Evolutionary conservation across 768 basidiomycete species (phyloP), one percentile per base, ranked within the genome.

Genomic region (Russula dissimulans): DNA sequence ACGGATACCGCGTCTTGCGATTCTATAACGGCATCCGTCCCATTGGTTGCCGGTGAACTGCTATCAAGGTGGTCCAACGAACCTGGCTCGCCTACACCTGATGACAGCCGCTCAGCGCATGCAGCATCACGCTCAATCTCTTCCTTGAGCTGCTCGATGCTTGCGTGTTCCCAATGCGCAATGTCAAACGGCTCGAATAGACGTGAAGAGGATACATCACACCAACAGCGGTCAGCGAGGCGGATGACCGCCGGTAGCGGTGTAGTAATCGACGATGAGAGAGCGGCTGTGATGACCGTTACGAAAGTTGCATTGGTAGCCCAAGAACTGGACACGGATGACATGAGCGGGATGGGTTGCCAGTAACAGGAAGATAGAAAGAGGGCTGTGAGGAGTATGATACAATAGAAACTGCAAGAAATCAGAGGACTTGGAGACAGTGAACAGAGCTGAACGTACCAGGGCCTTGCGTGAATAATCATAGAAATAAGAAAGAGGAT

Each of bases 281-380:
- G 48, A 4, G 67, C 50, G 12, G 79, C 73, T 50, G 77, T 79
- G 57, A 90, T 71, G 3, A 86, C 87, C 39, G 87, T 80, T 1
- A 80, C 78, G 69, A 87, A 89, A 15, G 88, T 89, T 12, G 84
- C 86, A 70, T 89, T 79, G 67, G 85, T 83, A 48, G 80, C 76
- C 86, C 86, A 89, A 10, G 87, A 85, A 17, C 68, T 70, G 12
- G 81, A 79, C 59, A 91, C 82, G 0, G 79, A 76, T 31, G 79
- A 82, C 61, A 84, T 80, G 49, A 84, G 71, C 26, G 85, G 81
- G 58, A 90, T 82, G 34, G 91, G 88, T 63, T 89, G 87, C 91
- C 91, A 92, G 72, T 91, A 91, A 70, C 91, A 93, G 17, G 91
- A 88, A 15, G 91, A 88, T 61, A 90, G 77, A 70, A 91, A 92